phyloP scores from a whole-genome alignment of 2,329 filamentous ascomycete genomes.

The Sarocladium oryzae region DNA sequence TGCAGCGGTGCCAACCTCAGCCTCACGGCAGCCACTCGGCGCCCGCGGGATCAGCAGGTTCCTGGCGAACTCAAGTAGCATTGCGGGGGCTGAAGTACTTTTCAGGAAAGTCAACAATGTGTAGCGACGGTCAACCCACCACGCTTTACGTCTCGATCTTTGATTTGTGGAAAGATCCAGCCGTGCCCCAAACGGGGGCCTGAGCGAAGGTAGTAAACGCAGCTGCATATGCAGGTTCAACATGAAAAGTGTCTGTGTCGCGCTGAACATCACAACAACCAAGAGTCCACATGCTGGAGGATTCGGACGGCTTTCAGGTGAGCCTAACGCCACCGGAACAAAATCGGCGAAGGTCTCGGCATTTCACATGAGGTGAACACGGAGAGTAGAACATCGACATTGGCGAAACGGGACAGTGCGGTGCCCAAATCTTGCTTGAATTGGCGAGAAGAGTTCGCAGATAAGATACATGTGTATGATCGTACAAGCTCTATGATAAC shows the following conservation, averaged over 20 bases:
- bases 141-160: neutral
- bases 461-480: constrained; percentile 4
- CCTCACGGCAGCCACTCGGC: neutral
- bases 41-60: neutral
- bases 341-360: neutral
- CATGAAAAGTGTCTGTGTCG: neutral
- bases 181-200: neutral
- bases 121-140: neutral
- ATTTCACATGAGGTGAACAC: neutral
- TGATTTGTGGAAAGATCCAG: neutral
- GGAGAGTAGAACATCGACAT: neutral
- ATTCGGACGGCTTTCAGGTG: neutral
- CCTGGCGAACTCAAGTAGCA: neutral
- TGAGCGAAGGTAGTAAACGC: neutral
- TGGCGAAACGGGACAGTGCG: neutral
- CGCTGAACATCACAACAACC: no score
- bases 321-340: neutral
- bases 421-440: constrained; percentile 4
- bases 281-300: no score
- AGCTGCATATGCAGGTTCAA: constrained; percentile 2
- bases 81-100: constrained; percentile 8
- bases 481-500: constrained; percentile 1
- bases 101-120: constrained; percentile 2
- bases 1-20: constrained; percentile 6
- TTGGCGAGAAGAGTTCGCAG: neutral